Percentiles rank a stretch among this genome's conserved stretches.
These are phyloP conservation scores for Nematocida sp. DNA, from an alignment of 371 early-diverging fungal species.

Conservation along the genomic window DNA sequence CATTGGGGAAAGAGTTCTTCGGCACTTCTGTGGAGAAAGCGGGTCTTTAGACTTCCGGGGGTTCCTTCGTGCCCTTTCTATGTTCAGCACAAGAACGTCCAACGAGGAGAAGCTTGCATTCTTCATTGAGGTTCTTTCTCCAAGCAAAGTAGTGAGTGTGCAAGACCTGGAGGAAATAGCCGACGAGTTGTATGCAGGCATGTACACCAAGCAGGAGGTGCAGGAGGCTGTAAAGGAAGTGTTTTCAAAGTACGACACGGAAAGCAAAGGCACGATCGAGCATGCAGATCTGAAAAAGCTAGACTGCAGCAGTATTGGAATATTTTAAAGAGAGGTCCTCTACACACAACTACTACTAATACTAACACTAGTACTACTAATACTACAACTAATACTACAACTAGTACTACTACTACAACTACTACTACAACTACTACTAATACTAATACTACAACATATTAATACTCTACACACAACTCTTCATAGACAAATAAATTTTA, in stretches of 20 bases:
- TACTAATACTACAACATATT: too few relatives aligned
- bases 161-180: constrained; percentile 30
- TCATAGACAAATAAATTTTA: too few relatives aligned
- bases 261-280: neutral
- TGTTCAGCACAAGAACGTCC: constrained; percentile 28
- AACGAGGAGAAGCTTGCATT: constrained; percentile 28
- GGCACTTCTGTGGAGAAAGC: constrained; percentile 3
- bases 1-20: constrained; percentile 31
- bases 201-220: constrained; percentile 4
- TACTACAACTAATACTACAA: too few relatives aligned
- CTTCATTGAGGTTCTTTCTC: constrained; percentile 11
- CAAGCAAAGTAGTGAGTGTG: neutral
- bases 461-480: too few relatives aligned
- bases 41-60: constrained; percentile 35
- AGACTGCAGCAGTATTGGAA: too few relatives aligned
- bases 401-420: too few relatives aligned
- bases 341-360: too few relatives aligned
- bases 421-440: too few relatives aligned
- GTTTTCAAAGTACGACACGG: constrained; percentile 11
- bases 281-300: constrained; percentile 9
- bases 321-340: too few relatives aligned
- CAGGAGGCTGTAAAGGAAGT: constrained; percentile 9
- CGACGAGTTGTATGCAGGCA: constrained; percentile 12
- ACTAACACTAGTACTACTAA: too few relatives aligned
- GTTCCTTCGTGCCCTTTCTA: neutral